These are phyloP conservation scores for Cryphonectria parasitica DNA, from an alignment of 2,329 filamentous ascomycete genomes.

Conservation along the genomic window DNA sequence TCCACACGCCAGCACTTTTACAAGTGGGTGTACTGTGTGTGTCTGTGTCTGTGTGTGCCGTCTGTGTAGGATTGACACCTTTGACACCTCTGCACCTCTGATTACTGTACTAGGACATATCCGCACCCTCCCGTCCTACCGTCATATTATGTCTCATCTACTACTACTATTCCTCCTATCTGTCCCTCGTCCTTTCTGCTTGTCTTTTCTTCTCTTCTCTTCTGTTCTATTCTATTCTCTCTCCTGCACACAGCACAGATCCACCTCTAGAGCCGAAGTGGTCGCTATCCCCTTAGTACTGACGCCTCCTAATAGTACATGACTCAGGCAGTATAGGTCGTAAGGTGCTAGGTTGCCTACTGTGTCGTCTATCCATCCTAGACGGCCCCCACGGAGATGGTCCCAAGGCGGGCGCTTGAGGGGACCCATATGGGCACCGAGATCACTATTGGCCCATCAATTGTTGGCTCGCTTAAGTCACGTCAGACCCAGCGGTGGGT, in stretches of 20 bases:
- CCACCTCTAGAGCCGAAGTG: not conserved
- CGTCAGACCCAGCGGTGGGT: not conserved
- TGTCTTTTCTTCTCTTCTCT: not conserved
- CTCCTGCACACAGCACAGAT: not conserved
- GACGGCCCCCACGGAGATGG: not conserved
- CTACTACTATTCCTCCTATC: not conserved
- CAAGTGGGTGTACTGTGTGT: not conserved
- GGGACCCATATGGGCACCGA: conserved; percentile 3
- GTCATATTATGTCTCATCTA: not conserved
- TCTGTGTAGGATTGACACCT: not conserved
- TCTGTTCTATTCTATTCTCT: not conserved
- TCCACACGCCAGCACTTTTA: not conserved
- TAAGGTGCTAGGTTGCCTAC: not conserved
- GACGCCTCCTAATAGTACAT: not conserved
- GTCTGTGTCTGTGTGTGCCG: not conserved
- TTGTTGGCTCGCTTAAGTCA: not conserved
- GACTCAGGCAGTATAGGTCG: conserved; percentile 5
- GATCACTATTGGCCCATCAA: not conserved
- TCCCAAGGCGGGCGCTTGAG: not conserved
- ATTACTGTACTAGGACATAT: not conserved
- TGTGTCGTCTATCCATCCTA: not conserved
- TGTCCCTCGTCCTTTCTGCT: not conserved
- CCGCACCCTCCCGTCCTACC: not conserved
- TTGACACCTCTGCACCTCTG: not conserved
- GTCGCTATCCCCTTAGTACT: not conserved